Base-by-base conservation (phyloP, 129 eudicot genomes). In the Rutidosis leptorrhynchoides region DNA sequence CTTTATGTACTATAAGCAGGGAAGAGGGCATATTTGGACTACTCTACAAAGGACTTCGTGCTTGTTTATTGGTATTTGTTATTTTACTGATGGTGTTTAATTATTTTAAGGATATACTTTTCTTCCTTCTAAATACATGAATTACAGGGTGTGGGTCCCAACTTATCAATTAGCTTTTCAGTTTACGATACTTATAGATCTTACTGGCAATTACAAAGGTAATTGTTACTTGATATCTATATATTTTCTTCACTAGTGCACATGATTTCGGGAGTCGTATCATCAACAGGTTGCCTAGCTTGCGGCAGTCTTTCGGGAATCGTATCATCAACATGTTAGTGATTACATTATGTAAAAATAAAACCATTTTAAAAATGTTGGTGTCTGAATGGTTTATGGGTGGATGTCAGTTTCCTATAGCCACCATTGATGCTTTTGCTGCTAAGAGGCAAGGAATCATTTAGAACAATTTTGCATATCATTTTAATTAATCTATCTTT, bases 231-330 rank as follows among this genome's bases (percentile, higher is more conserved):
- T 37, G 32, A 15, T 29, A 55, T 65, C n/a, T n/a, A n/a, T n/a
- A 14, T 11, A 21, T 27, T 14, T 35, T 35, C 2, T 3, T 37
- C 43, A 10, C 11, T 37, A 37, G 15, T 11, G 3, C 43, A 37
- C 43, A 3, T 8, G 43, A 10, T 37, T 37, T 37, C 15, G n/a
- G n/a, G n/a, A n/a, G n/a, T n/a, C n/a, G n/a, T n/a, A 9, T 37
- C 9, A 10, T 53, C 22, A 62, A 29, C 45, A 19, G 62, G 54
- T 14, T 51, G 96, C 78, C 96, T 92, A 53, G 96, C 91, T 71
- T 92, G 95, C 82, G 98, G 98, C 66, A 85, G 98, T 78, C 77
- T 92, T 70, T 85, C 98, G 43, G 98, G 98, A 75, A 81, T 92
- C 70, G 96, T 95, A 37, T 80, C 98, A 81, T 92, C 98, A 64